Conservation (phyloP, 2,329 filamentous ascomycete genomes). For the Thielaviopsis musarum region DNA sequence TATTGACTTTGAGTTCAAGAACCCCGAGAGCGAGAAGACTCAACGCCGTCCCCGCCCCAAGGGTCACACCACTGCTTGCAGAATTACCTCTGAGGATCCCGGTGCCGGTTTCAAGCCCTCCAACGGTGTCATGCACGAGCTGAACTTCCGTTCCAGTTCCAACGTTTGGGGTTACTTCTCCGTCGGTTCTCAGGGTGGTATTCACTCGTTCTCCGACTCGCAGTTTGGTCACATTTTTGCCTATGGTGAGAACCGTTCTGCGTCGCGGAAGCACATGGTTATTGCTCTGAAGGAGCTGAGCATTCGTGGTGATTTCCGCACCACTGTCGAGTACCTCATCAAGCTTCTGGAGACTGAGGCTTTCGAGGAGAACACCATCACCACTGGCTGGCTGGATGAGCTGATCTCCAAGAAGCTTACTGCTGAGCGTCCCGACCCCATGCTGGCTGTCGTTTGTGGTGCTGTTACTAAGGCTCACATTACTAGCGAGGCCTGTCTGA, state of each 20-base stretch:
- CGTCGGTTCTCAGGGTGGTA: conserved; percentile 86
- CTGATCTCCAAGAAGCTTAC: conserved; percentile 96
- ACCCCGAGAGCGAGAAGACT: conserved; percentile 61
- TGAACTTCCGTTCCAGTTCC: conserved; percentile 97
- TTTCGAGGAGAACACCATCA: conserved; percentile 98
- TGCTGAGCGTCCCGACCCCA: conserved; percentile 83
- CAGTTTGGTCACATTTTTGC: conserved; percentile 99
- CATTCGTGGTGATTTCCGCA: conserved; percentile 98
- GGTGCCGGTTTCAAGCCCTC: conserved; percentile 99
- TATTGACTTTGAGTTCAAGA: conserved; percentile 95
- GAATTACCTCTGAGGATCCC: conserved; percentile 97
- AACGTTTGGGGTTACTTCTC: conserved; percentile 99
- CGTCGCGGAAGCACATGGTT: conserved; percentile 98
- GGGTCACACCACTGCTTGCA: conserved; percentile 93
- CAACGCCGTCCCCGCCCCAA: conserved; percentile 86
- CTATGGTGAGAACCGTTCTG: conserved; percentile 91
- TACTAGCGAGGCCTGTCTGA: conserved; percentile 76
- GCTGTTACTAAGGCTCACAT: conserved; percentile 90
- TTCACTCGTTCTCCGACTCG: conserved; percentile 97
- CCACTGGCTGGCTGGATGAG: conserved; percentile 96
- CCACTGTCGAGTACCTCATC: conserved; percentile 96
- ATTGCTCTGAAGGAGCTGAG: conserved; percentile 95
- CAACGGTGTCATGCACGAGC: conserved; percentile 94
- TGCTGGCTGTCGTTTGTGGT: conserved; percentile 87
- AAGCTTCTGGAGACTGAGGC: conserved; percentile 96